Base-by-base conservation (phyloP, 768 basidiomycete genomes). In the Rhodotorula kratochvilovae region DNA sequence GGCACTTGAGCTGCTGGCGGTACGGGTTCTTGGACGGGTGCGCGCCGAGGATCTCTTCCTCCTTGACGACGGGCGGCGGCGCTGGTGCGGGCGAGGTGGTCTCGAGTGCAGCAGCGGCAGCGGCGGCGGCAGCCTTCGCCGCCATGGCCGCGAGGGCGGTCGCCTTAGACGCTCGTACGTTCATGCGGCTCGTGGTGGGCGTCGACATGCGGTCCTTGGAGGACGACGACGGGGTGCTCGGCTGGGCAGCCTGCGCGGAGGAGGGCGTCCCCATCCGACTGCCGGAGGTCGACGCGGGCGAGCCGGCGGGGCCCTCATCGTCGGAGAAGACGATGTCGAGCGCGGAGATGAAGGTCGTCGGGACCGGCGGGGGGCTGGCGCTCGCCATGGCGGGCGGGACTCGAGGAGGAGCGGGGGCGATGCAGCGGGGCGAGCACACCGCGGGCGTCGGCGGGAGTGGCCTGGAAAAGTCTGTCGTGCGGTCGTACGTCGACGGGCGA, bases 1-100 rank as follows among this genome's bases (percentile, higher is more conserved):
- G 90, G 36, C 68, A 48, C n/a, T 58, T 54, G 12, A 56, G 27
- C 27, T 59, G 61, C 48, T 62, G 60, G 13, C 73, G 69, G 5
- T 51, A 25, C 3, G 59, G 59, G 61, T 74, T 71, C 54, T 64
- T 57, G 46, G 67, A 58, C 25, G 72, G 64, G 39, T 57, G 46
- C n/a, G 73, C 56, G 17, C 63, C 60, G 42, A 66, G 23, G 35
- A 43, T 12, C 58, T 54, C 60, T 15, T 46, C 58, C 39, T 61
- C 25, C 29, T 43, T 35, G 27, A 16, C 13, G 19, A 45, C 33
- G 51, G 48, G 42, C 31, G 46, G 43, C 43, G 39, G 17, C 43
- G 53, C n/a, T 31, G n/a, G 27, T 10, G 51, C 15, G 8, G 42
- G 23, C 11, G 55, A 6, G 31, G 48, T 12, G 27, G 48, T 11